These are phyloP conservation scores for Phoenix dactylifera DNA, from an alignment of 176 grass and related monocot genomes.

Conservation along the genomic window DNA sequence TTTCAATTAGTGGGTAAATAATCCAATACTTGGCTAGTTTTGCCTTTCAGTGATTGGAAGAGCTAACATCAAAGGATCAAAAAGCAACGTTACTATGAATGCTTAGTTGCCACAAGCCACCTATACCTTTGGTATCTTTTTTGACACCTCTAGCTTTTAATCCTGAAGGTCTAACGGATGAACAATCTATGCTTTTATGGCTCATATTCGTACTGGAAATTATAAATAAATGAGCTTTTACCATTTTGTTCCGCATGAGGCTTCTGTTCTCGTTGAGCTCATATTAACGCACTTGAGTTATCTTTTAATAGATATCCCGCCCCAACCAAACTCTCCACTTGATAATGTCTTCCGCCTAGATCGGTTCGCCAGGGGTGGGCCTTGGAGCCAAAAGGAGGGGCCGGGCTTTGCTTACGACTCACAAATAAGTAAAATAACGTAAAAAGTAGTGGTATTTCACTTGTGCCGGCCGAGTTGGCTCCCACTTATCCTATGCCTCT, in stretches of 20 bases:
- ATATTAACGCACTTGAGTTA: slow-evolving; percentile 52
- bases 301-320: slow-evolving; percentile 50
- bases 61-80: too few relatives aligned
- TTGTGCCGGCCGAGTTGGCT: not conserved
- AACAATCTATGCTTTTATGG: slow-evolving; percentile 60
- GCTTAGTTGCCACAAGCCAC: slow-evolving; percentile 53
- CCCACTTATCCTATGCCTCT: too few relatives aligned
- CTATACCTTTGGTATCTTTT: slow-evolving; percentile 61
- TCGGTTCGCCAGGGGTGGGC: not conserved
- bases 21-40: too few relatives aligned
- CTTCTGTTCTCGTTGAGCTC: slow-evolving; percentile 49
- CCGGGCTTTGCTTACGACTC: too few relatives aligned
- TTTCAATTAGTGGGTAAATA: too few relatives aligned
- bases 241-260: slow-evolving; percentile 49
- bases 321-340: slow-evolving; percentile 47
- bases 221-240: slow-evolving; percentile 65
- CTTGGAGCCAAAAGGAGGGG: too few relatives aligned
- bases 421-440: slow-evolving; percentile 44
- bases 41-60: too few relatives aligned
- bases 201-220: slow-evolving; percentile 59
- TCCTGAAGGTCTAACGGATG: slow-evolving; percentile 46
- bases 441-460: slow-evolving; percentile 51
- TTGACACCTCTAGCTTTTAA: slow-evolving; percentile 48
- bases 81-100: not conserved
- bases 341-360: slow-evolving; percentile 46